Conservation (phyloP, 805 yeast genomes). For the Yarrowia osloensis region DNA sequence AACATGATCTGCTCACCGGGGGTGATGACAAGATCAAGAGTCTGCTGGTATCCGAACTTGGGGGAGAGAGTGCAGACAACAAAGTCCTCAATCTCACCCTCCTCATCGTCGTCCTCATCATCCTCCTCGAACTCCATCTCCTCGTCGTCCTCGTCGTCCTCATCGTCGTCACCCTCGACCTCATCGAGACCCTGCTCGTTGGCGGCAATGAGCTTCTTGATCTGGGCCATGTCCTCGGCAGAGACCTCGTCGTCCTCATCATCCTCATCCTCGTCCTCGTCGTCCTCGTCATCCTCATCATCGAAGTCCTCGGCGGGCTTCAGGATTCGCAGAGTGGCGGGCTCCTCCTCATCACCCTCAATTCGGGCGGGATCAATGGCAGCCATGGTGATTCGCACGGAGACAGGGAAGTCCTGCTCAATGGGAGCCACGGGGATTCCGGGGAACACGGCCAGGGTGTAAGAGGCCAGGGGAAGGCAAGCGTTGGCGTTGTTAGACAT, state of each 20-base stretch:
- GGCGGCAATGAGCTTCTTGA: constrained; percentile 39
- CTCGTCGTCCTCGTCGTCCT: constrained; percentile 55
- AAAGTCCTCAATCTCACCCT: constrained; percentile 78
- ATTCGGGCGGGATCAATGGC: constrained; percentile 87
- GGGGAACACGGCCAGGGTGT: constrained; percentile 81
- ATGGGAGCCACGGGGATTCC: constrained; percentile 85
- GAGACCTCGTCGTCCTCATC: constrained; percentile 41
- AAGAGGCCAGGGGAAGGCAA: constrained; percentile 75
- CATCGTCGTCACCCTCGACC: constrained; percentile 44
- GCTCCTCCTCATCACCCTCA: constrained; percentile 62
- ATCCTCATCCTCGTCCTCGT: constrained; percentile 33
- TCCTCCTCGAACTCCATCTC: constrained; percentile 54
- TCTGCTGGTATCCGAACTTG: constrained; percentile 75
- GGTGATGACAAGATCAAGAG: constrained; percentile 82
- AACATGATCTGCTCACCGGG: constrained; percentile 94
- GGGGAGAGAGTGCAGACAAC: constrained; percentile 91
- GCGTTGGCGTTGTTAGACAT: constrained; percentile 9
- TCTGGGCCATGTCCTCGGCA: constrained; percentile 34
- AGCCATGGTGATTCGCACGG: constrained; percentile 90
- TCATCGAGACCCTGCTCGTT: constrained; percentile 36
- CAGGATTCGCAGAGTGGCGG: constrained; percentile 86
- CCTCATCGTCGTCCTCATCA: constrained; percentile 56
- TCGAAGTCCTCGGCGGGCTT: constrained; percentile 56
- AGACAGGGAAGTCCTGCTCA: constrained; percentile 81
- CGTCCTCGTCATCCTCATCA: constrained; percentile 35